Evolutionary conservation across 1,139 yeast species (phyloP), one percentile per base, ranked within the genome.

Genomic region (Kurtzmaniella natalensis): DNA sequence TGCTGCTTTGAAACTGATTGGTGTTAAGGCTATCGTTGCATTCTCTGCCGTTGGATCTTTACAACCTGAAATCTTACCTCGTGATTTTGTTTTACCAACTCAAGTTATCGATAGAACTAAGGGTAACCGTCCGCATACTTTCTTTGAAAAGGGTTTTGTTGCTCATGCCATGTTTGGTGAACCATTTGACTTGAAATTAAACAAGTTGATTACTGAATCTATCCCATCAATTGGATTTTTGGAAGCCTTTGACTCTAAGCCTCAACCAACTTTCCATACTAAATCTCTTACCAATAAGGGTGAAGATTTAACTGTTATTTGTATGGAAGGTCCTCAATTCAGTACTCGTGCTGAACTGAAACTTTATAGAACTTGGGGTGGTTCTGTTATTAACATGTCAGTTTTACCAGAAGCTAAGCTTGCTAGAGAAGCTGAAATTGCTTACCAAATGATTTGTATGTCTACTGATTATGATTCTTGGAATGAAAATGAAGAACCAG

Each of bases 301-400:
- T 34, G 81, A 79, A 37, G 96, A 89, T 51, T 65, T 85, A 42
- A 83, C 94, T 2, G 77, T 94, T 31, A 73, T 94, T 41, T 92
- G 98, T 63, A 92, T 92, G 98, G 99, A 92, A 61, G 99, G 99
- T 26, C 99, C 99, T 3, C 96, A 94, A 38, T 92, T 92, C 61
- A 82, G 95, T 32, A 92, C 98, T 11, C 76, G 98, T 44, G 97
- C 98, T n/a, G 99, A 92, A 64, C 86, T 96, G 14, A 76, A 74
- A 56, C 61, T 92, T 58, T 94, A 92, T 66, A 75, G 88, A 53
- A 63, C 82, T 26, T 84, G 94, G 82, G 96, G 96, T 38, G 98
- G 96, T 8, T 76, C 87, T 25, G 94, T 92, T 35, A 92, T 94
- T 59, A 92, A 92, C 65, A 92, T 92, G 98, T 82, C 95, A 35